Conservation (phyloP, 306 rosid species). For the Sechiopsis laciniata region DNA sequence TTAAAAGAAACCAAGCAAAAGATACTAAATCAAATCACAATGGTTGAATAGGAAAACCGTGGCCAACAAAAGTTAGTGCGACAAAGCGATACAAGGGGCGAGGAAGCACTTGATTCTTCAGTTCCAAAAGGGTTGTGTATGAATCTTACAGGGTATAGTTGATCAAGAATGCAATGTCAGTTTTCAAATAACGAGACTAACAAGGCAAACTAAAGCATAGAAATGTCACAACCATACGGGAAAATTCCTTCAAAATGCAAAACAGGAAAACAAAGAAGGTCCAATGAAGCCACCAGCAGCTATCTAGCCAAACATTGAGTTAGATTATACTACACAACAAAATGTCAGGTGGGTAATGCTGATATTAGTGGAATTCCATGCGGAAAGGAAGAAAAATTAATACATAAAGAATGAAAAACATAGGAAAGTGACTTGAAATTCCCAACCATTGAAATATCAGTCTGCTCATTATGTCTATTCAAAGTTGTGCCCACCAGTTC, state of each 20-base stretch:
- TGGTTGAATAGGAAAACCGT: neutral
- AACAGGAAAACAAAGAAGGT: neutral
- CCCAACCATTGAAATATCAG: neutral
- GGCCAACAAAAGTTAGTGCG: neutral
- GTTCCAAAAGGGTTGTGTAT: conserved; percentile 5
- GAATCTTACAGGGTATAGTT: neutral
- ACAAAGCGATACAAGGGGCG: neutral
- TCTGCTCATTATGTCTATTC: neutral
- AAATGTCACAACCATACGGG: neutral
- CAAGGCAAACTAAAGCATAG: neutral
- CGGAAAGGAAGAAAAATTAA: neutral
- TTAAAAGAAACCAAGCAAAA: neutral
- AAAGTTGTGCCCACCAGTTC: neutral
- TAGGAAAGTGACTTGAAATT: conserved; percentile 2
- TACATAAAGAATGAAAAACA: neutral
- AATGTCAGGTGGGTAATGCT: neutral
- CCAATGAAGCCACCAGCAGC: neutral
- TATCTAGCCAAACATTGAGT: neutral
- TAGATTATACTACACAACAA: neutral
- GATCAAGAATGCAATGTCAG: neutral
- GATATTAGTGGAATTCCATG: conserved; percentile 1
- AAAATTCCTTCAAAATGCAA: neutral
- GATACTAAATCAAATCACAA: neutral
- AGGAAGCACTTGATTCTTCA: neutral
- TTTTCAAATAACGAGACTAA: neutral